phyloP scores from a whole-genome alignment of 2,329 filamentous ascomycete species.

The Blastomyces parvus region DNA sequence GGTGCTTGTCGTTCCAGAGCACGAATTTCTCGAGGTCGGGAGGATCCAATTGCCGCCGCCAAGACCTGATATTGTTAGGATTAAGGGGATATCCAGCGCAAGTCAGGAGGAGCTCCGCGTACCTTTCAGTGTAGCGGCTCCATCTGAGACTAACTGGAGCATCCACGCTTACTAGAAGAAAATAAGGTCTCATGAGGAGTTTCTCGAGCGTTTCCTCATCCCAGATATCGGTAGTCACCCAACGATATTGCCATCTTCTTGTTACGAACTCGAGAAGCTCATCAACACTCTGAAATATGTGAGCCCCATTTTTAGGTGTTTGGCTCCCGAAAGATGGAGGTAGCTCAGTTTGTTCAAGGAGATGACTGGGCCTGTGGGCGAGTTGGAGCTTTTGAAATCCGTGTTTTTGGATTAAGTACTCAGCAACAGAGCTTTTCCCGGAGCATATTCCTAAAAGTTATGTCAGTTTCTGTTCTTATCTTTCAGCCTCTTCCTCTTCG shows the following conservation, averaged over 20 bases:
- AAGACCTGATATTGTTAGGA: conserved; percentile 35
- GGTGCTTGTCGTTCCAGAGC: conserved; percentile 58
- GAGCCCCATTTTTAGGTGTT: conserved; percentile 11
- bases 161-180: conserved; percentile 84
- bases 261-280: conserved; percentile 78
- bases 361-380: conserved; percentile 24
- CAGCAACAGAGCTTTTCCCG: conserved; percentile 81
- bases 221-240: conserved; percentile 77
- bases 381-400: conserved; percentile 68
- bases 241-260: conserved; percentile 68
- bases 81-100: conserved; percentile 26
- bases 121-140: conserved; percentile 60
- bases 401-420: conserved; percentile 76
- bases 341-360: conserved; percentile 12
- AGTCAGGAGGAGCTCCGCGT: not conserved
- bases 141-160: conserved; percentile 78
- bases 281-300: conserved; percentile 53
- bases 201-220: conserved; percentile 63
- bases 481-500: not conserved
- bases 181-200: conserved; percentile 74
- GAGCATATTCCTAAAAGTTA: conserved; percentile 66
- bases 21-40: conserved; percentile 52
- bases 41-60: conserved; percentile 38
- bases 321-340: conserved; percentile 5
- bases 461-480: conserved; percentile 4